These are phyloP conservation scores for Margaritispora aquatica DNA, from an alignment of 495 filamentous ascomycete species.

Conservation along the genomic window DNA sequence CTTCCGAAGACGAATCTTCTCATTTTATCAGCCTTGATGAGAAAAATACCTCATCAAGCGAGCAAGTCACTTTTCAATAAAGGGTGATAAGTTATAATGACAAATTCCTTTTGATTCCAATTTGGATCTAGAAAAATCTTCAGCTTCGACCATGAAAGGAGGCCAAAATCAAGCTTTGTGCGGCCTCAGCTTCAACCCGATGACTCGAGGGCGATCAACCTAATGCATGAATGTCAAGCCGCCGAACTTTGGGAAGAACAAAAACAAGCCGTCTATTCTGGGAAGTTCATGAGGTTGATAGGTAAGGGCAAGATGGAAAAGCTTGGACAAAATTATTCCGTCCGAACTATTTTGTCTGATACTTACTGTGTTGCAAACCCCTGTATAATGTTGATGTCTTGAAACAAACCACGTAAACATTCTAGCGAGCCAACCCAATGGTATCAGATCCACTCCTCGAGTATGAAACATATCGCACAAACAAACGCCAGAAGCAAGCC, in stretches of 20 bases:
- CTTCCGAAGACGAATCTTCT: too few species aligned
- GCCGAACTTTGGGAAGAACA: background rate
- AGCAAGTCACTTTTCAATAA: too few species aligned
- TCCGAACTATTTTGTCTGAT: constrained; percentile 8
- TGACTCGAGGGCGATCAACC: background rate
- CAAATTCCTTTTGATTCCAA: background rate
- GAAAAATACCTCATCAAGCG: too few species aligned
- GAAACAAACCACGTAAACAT: constrained; percentile 3
- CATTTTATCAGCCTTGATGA: too few species aligned
- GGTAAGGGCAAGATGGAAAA: background rate
- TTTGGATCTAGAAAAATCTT: too few species aligned
- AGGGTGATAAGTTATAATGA: background rate
- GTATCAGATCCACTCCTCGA: background rate
- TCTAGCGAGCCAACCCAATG: background rate
- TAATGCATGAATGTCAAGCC: background rate
- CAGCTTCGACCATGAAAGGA: background rate
- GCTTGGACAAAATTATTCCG: background rate
- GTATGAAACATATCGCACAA: constrained; percentile 3
- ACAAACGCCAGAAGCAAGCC: background rate
- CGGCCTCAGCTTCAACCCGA: background rate
- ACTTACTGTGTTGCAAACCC: constrained; percentile 3
- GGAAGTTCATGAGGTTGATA: background rate
- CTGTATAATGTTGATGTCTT: background rate
- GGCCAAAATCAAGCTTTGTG: background rate
- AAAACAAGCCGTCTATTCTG: background rate